A percentile compares a stretch with the other conserved stretches of the same genome.
Conservation (phyloP, 441 rosid genomes). For the Geranium incanum region DNA sequence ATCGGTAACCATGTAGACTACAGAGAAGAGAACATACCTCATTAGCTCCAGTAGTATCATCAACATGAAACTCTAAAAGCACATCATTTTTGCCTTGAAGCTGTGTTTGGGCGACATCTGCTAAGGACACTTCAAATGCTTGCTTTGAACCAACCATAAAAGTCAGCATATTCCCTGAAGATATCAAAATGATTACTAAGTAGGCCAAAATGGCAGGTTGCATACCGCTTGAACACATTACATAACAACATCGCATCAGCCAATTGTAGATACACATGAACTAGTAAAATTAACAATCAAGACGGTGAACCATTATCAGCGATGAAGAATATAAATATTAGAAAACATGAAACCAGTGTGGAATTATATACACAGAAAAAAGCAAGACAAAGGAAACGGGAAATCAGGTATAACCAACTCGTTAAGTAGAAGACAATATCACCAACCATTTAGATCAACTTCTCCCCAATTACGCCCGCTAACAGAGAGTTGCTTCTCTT, state of each 20-base stretch:
- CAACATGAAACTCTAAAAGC: constrained; percentile 84
- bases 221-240: background rate
- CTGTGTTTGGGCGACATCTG: constrained; percentile 89
- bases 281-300: background rate
- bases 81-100: constrained; percentile 92
- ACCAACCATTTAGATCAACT: constrained; percentile 76
- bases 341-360: background rate
- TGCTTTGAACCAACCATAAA: constrained; percentile 80
- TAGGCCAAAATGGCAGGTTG: background rate
- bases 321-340: background rate
- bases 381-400: background rate
- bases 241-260: background rate
- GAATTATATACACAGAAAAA: background rate
- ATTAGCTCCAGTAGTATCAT: constrained; percentile 94
- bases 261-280: background rate
- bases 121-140: constrained; percentile 85
- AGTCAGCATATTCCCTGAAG: constrained; percentile 70
- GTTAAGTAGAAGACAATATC: background rate
- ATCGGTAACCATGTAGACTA: background rate
- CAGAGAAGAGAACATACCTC: constrained; percentile 44
- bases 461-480: constrained; percentile 97
- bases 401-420: background rate
- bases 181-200: constrained; percentile 14
- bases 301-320: background rate
- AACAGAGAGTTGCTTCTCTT: constrained; percentile 87